Evolutionary conservation across 1,284 basidiomycete genomes (phyloP).

Genomic region (Cutaneotrichosporon sp.): DNA sequence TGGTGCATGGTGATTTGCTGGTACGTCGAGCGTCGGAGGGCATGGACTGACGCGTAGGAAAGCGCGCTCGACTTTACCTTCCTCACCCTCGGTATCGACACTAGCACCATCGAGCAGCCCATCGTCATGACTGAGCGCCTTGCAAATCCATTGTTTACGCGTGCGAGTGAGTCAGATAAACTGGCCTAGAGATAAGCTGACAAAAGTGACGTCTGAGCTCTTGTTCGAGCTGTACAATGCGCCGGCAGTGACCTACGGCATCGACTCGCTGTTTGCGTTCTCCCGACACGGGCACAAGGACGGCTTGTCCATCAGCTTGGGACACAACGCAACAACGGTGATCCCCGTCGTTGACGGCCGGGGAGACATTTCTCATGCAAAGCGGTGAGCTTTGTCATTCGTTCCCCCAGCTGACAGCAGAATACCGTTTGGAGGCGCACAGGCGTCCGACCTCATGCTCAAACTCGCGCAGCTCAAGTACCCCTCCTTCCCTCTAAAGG

Average conservation of each 20-base stretch:
- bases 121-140: conserved; percentile 91
- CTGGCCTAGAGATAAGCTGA: background rate
- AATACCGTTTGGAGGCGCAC: conserved; percentile 88
- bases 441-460: conserved; percentile 83
- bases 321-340: conserved; percentile 62
- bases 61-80: conserved; percentile 90
- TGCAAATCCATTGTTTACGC: conserved; percentile 81
- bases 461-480: conserved; percentile 95
- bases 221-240: conserved; percentile 92
- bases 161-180: conserved; percentile 59
- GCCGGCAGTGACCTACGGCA: conserved; percentile 78
- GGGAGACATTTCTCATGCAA: conserved; percentile 73
- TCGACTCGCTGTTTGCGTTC: conserved; percentile 92
- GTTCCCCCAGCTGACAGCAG: conserved; percentile 48
- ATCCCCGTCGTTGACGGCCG: conserved; percentile 76
- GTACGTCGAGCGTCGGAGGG: conserved; percentile 54
- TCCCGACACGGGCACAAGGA: conserved; percentile 54
- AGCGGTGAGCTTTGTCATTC: conserved; percentile 58
- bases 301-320: conserved; percentile 63
- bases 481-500: conserved; percentile 67
- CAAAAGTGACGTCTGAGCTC: conserved; percentile 83
- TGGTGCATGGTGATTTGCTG: conserved; percentile 83
- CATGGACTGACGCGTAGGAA: conserved; percentile 57
- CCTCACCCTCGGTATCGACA: conserved; percentile 75
- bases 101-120: conserved; percentile 74